Evolutionary conservation across 768 basidiomycete genomes (phyloP), one percentile per base, ranked within the genome.

Genomic region (Suillus alpinus): DNA sequence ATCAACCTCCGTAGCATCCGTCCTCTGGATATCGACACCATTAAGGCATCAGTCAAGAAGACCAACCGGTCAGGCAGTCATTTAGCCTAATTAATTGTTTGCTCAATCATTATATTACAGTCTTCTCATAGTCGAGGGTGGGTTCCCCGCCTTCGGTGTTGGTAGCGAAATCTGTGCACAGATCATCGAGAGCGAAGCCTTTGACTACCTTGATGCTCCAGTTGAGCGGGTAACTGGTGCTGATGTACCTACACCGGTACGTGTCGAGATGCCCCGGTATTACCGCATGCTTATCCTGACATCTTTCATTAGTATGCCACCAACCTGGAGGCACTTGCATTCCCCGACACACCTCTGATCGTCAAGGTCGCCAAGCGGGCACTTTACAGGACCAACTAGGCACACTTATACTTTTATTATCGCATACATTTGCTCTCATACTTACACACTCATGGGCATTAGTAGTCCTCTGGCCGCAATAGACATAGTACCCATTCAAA

Each of bases 161-260:
- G 97, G 97, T 65, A 95, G 94, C 68, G 97, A 99, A 78, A 96
- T 99, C 69, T 93, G 92, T 67, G 97, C 97, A 14, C 95, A 98
- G 76, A 94, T 98, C 67, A 83, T 96, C 59, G 97, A 99, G 83
- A 93, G 92, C 67, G 94, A 97, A 69, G 96, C 95, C 3, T 99
- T 96, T 72, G 95, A 98, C 78, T 98, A 94, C 80, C 89, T 99
- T 39, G 97, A 99, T 78, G 95, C 96, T 20, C 95, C 97, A 14
- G 93, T 98, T 58, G 97, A 99, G 82, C 89, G 97, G 63, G 82
- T 99, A 65, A 98, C 97, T 63, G 97, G 97, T 69, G 95, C 97
- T 64, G 92, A 99, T 70, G 88, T 99, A 43, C 96, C 96, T 46
- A 99, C 97, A 69, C 97, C 96, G 57, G 94, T 93, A 61, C 67